Evolutionary conservation across 441 rosid species (phyloP).

Genomic region (Jatropha multifida): DNA sequence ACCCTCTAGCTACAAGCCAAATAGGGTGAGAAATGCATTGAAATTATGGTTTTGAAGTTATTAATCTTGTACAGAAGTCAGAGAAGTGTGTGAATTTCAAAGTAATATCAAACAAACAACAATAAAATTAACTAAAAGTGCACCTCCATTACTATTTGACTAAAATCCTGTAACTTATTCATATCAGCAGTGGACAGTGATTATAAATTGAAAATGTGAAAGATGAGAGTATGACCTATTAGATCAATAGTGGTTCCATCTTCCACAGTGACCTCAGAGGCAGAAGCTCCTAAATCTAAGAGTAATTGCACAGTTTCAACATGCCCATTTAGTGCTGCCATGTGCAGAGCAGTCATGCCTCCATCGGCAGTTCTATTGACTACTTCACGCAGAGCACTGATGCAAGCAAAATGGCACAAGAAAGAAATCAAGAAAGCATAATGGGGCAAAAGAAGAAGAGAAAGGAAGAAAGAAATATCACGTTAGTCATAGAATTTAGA

Average conservation of each 20-base stretch:
- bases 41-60: not conserved
- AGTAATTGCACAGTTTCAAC: slow-evolving; percentile 76
- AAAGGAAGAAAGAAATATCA: not conserved
- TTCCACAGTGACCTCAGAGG: slow-evolving; percentile 67
- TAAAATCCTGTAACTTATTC: slow-evolving; percentile 8
- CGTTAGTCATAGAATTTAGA: slow-evolving; percentile 5
- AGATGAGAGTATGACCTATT: slow-evolving; percentile 46
- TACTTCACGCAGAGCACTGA: slow-evolving; percentile 61
- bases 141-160: not conserved
- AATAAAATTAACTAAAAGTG: not conserved
- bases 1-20: not conserved
- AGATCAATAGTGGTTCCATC: slow-evolving; percentile 94
- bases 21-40: not conserved
- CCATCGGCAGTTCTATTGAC: slow-evolving; percentile 87
- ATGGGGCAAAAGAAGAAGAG: not conserved
- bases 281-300: slow-evolving; percentile 83
- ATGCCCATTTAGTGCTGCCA: slow-evolving; percentile 92
- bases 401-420: slow-evolving; percentile 24
- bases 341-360: slow-evolving; percentile 88
- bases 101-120: not conserved
- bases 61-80: not conserved
- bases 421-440: slow-evolving; percentile 17
- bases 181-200: slow-evolving; percentile 9
- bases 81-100: not conserved
- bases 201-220: not conserved